Base-by-base conservation (phyloP, 2,329 filamentous ascomycete species). In the Nemania sp. region DNA sequence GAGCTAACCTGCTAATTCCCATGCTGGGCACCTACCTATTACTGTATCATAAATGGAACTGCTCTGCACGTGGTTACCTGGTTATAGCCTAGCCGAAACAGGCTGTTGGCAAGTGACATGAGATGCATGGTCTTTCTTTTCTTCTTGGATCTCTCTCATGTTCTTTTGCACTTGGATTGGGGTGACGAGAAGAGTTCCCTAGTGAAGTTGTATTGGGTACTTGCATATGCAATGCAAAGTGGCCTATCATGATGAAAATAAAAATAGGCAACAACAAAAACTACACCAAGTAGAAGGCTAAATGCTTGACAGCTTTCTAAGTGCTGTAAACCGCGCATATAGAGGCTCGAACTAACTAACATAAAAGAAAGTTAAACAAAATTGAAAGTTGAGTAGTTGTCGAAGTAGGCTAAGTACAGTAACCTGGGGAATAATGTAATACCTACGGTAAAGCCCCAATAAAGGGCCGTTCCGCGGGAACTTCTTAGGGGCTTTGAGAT, bases 81-180 rank as follows among this genome's bases (percentile, higher is more conserved):
- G n/a, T 22, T 35, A 29, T n/a, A 27, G 58, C 22, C 47, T 53
- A 61, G 27, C 58, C 22, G 10, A 11, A 59, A 49, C 2, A 18
- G 10, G 41, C 20, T 13, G 26, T 60, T 41, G 47, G 8, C 45
- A 27, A 41, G 62, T 55, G 56, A 55, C 32, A 66, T 58, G 8
- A 62, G 27, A 67, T 67, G 64, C 53, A 62, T 59, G 64, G 64
- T 62, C 64, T 55, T 67, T 67, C 55, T 29, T 41, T 10, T 38
- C 27, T 20, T 35, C 15, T 15, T 41, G 51, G 24, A 8, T 20
- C 41, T 8, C 41, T 45, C 20, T 2, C 3, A 35, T 11, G 7
- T 7, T 11, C 32, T 8, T n/a, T n/a, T 45, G 6, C 8, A 45
- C 18, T 15, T 43, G 18, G 18, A 43, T 43, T 43, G 38, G 38